Percentiles rank a stretch among this genome's conserved stretches.
Evolutionary conservation across 345 rosid genomes (phyloP).

Genomic region (Syzygium jambos): DNA sequence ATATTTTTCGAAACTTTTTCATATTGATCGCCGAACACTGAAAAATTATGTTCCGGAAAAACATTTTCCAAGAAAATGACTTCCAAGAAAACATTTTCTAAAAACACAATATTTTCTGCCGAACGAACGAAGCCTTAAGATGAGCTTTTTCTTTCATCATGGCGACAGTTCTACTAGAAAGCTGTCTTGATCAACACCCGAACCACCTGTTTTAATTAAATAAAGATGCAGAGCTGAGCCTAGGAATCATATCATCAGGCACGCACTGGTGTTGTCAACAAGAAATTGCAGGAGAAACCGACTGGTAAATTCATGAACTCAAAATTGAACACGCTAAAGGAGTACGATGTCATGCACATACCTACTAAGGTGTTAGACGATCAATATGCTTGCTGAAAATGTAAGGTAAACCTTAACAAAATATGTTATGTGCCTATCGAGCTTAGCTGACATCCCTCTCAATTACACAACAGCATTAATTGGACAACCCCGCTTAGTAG

Average conservation of each 20-base stretch:
- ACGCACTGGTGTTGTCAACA: background rate
- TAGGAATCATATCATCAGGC: background rate
- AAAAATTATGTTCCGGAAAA: no score
- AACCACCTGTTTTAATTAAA: background rate
- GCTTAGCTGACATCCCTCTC: background rate
- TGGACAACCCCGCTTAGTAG: conserved; percentile 27
- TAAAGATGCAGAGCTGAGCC: background rate
- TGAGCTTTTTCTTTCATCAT: background rate
- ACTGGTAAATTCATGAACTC: background rate
- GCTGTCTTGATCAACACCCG: background rate
- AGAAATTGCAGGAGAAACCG: background rate
- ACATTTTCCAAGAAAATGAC: no score
- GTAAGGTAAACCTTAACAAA: background rate
- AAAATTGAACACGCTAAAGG: background rate
- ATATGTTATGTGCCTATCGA: background rate
- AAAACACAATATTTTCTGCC: no score
- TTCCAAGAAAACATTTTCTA: no score
- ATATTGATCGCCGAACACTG: no score
- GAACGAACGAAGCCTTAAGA: no score
- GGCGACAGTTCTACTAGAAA: background rate
- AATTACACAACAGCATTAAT: background rate
- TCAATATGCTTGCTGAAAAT: background rate
- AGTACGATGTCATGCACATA: background rate
- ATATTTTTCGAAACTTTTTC: no score
- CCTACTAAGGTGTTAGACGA: background rate